Conservation (phyloP, 495 filamentous ascomycete species). For the Annulohypoxylon stygium region DNA sequence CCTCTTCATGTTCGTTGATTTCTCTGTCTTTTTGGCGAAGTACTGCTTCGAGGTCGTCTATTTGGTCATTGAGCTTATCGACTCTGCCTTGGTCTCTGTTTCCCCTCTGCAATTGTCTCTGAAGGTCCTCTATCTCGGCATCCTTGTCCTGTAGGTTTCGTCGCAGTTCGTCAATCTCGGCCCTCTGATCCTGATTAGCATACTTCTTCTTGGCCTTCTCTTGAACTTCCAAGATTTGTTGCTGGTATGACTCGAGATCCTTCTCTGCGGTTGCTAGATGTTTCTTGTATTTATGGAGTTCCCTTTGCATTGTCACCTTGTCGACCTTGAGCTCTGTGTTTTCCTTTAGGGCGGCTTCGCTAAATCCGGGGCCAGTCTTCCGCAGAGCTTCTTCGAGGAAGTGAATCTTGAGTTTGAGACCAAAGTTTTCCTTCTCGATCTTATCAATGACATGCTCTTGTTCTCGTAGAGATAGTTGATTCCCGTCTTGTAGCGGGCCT, state of each 20-base stretch:
- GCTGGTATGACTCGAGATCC: slow-evolving; percentile 79
- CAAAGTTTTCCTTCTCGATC: slow-evolving; percentile 93
- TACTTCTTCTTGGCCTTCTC: slow-evolving; percentile 83
- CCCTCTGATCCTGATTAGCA: slow-evolving; percentile 70
- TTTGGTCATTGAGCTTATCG: slow-evolving; percentile 70
- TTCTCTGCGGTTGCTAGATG: slow-evolving; percentile 81
- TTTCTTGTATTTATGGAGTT: slow-evolving; percentile 86
- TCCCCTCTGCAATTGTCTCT: slow-evolving; percentile 43
- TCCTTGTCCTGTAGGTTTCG: slow-evolving; percentile 65
- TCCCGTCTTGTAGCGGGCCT: slow-evolving; percentile 81
- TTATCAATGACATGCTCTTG: slow-evolving; percentile 96
- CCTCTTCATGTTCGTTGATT: slow-evolving; percentile 59
- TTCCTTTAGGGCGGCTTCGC: slow-evolving; percentile 87
- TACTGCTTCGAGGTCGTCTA: slow-evolving; percentile 71
- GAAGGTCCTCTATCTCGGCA: slow-evolving; percentile 67
- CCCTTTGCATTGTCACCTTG: slow-evolving; percentile 85
- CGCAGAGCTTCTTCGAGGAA: slow-evolving; percentile 83
- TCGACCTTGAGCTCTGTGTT: slow-evolving; percentile 96
- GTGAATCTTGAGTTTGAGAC: slow-evolving; percentile 83
- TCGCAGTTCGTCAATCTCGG: slow-evolving; percentile 70
- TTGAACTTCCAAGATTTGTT: slow-evolving; percentile 81
- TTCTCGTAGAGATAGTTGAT: slow-evolving; percentile 88
- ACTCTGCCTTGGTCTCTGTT: slow-evolving; percentile 53
- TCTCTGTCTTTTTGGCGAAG: slow-evolving; percentile 66
- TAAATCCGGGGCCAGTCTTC: slow-evolving; percentile 88